Percentiles rank a stretch among this genome's conserved stretches.
Evolutionary conservation across 116 monocot genomes (phyloP).

Genomic region (Zostera marina): DNA sequence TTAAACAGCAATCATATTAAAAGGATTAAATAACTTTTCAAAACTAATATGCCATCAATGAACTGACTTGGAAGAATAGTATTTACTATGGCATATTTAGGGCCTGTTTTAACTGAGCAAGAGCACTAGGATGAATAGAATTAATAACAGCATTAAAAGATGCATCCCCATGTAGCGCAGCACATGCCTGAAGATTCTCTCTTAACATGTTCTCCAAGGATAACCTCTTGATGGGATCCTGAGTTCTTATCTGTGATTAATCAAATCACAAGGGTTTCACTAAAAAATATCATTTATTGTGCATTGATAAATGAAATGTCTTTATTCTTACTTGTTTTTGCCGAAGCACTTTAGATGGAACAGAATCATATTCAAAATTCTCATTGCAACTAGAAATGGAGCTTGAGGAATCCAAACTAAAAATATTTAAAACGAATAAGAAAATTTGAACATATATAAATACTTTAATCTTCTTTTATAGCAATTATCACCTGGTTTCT

Average conservation of each 20-base stretch:
- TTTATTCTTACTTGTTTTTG: constrained; percentile 34
- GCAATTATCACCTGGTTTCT: constrained; percentile 54
- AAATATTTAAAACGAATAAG: background rate
- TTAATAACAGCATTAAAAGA: constrained; percentile 73
- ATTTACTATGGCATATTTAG: constrained; percentile 48
- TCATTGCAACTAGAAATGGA: constrained; percentile 27
- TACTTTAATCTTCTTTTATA: background rate
- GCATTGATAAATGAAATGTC: background rate
- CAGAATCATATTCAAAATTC: constrained; percentile 26
- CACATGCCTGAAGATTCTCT: constrained; percentile 78
- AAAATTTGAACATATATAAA: background rate
- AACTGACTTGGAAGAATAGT: background rate
- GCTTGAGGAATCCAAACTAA: constrained; percentile 39
- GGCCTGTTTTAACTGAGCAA: constrained; percentile 82
- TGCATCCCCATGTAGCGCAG: constrained; percentile 63
- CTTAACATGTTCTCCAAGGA: constrained; percentile 67
- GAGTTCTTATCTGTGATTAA: constrained; percentile 59
- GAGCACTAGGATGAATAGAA: constrained; percentile 86
- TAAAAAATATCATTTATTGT: background rate
- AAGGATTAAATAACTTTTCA: too few relatives aligned
- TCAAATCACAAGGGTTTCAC: background rate
- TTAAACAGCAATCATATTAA: too few relatives aligned
- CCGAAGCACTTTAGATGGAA: constrained; percentile 61
- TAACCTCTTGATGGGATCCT: constrained; percentile 75
- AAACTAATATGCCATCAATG: too few relatives aligned